Conservation (phyloP, 345 rosid species). For the Cardamine occulta region DNA sequence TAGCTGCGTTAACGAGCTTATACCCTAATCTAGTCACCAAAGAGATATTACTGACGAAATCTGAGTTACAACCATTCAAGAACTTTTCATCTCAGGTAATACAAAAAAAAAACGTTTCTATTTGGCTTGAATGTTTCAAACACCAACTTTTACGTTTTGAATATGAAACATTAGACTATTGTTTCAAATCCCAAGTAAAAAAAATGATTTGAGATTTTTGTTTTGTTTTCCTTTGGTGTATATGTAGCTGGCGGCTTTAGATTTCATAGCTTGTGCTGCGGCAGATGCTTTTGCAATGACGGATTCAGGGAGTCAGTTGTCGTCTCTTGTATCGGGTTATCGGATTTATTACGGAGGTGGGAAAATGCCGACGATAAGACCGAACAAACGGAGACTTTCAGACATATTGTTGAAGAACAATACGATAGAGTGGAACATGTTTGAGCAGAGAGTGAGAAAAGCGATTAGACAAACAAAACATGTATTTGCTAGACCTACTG, state of each 20-base stretch:
- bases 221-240: background rate
- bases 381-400: slow-evolving; percentile 80
- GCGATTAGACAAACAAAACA: slow-evolving; percentile 88
- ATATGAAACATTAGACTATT: no score
- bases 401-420: slow-evolving; percentile 69
- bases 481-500: slow-evolving; percentile 69
- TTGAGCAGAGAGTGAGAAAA: slow-evolving; percentile 87
- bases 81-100: slow-evolving; percentile 92
- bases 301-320: slow-evolving; percentile 91
- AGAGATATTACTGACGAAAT: slow-evolving; percentile 75
- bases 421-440: slow-evolving; percentile 79
- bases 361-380: slow-evolving; percentile 87
- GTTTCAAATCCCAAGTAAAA: no score
- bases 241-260: slow-evolving; percentile 52
- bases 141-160: no score
- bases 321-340: slow-evolving; percentile 93
- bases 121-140: background rate
- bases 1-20: slow-evolving; percentile 71
- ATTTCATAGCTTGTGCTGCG: slow-evolving; percentile 85
- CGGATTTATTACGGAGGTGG: slow-evolving; percentile 86
- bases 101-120: background rate
- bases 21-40: slow-evolving; percentile 87
- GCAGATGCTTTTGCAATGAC: slow-evolving; percentile 96
- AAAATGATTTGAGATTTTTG: background rate
- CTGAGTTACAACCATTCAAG: slow-evolving; percentile 76